Percentiles rank a stretch among this genome's conserved stretches.
Conservation (phyloP, 2,329 filamentous ascomycete species). For the Phoma sp. region DNA sequence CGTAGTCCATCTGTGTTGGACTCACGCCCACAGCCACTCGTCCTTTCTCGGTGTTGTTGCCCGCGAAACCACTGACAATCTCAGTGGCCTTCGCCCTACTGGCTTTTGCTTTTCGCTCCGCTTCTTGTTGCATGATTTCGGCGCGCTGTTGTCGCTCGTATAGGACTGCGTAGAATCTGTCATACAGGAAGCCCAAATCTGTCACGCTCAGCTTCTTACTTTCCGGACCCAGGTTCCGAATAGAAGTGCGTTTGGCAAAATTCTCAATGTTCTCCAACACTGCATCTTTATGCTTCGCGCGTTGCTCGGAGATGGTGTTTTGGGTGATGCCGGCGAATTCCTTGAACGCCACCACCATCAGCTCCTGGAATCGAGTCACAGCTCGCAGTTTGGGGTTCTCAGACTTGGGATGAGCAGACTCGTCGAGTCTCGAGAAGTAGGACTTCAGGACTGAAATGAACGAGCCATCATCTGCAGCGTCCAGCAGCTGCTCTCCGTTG, state of each 20-base stretch:
- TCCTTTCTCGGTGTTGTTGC: slow-evolving; percentile 73
- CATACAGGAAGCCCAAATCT: slow-evolving; percentile 89
- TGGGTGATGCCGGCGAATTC: slow-evolving; percentile 97
- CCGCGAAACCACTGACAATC: slow-evolving; percentile 56
- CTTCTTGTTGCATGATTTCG: slow-evolving; percentile 68
- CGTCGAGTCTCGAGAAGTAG: slow-evolving; percentile 91
- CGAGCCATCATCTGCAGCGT: slow-evolving; percentile 90
- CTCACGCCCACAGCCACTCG: slow-evolving; percentile 88
- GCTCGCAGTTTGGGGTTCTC: slow-evolving; percentile 93
- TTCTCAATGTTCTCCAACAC: slow-evolving; percentile 96
- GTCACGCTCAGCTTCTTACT: slow-evolving; percentile 88
- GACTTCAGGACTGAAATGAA: slow-evolving; percentile 96
- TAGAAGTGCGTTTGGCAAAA: slow-evolving; percentile 95
- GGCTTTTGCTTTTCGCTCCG: slow-evolving; percentile 73
- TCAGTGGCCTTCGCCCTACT: slow-evolving; percentile 62
- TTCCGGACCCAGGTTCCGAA: slow-evolving; percentile 92
- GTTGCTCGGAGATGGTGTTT: slow-evolving; percentile 84
- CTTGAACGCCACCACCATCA: slow-evolving; percentile 99
- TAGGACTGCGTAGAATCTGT: slow-evolving; percentile 88
- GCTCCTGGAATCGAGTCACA: slow-evolving; percentile 94
- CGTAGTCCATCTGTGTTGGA: slow-evolving; percentile 94
- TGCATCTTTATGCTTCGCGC: slow-evolving; percentile 90
- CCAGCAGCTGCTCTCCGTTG: slow-evolving; percentile 93
- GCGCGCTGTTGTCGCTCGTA: slow-evolving; percentile 90
- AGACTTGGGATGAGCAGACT: slow-evolving; percentile 93